These are phyloP conservation scores for Lodderomyces theae DNA, from an alignment of 1,139 yeast genomes.

Conservation along the genomic window DNA sequence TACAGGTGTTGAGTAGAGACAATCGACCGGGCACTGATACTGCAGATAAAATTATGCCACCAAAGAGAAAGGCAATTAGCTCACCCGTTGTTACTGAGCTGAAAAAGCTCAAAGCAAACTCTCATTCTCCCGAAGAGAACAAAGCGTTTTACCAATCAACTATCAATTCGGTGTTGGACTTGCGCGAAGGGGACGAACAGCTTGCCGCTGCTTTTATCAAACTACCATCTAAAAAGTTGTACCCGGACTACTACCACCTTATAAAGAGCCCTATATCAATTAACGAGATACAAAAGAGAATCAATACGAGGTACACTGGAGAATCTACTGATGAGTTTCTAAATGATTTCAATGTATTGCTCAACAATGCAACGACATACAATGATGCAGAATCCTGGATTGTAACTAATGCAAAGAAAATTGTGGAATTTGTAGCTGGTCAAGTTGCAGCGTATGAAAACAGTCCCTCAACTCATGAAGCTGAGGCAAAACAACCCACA, in stretches of 20 bases:
- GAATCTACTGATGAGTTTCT: conserved; percentile 40
- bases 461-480: conserved; percentile 7
- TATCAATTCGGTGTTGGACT: conserved; percentile 22
- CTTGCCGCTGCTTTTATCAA: conserved; percentile 58
- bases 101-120: conserved; percentile 13
- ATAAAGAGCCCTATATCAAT: conserved; percentile 66
- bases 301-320: conserved; percentile 31
- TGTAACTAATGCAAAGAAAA: conserved; percentile 51
- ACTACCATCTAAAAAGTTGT: conserved; percentile 69
- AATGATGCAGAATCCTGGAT: conserved; percentile 64
- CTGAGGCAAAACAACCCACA: conserved; percentile 10
- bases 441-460: conserved; percentile 32
- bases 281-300: conserved; percentile 56
- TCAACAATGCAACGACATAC: conserved; percentile 59
- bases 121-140: conserved; percentile 22
- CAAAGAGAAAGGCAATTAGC: conserved; percentile 27
- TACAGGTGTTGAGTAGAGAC: too few species aligned
- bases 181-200: conserved; percentile 31
- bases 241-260: conserved; percentile 78
- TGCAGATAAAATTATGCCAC: conserved; percentile 20
- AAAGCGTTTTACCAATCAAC: conserved; percentile 28
- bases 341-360: conserved; percentile 53
- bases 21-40: too few species aligned
- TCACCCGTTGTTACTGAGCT: conserved; percentile 5
- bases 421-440: conserved; percentile 43